phyloP scores from a whole-genome alignment of 805 yeast species.

The Kurtzmaniella cleridarum region DNA sequence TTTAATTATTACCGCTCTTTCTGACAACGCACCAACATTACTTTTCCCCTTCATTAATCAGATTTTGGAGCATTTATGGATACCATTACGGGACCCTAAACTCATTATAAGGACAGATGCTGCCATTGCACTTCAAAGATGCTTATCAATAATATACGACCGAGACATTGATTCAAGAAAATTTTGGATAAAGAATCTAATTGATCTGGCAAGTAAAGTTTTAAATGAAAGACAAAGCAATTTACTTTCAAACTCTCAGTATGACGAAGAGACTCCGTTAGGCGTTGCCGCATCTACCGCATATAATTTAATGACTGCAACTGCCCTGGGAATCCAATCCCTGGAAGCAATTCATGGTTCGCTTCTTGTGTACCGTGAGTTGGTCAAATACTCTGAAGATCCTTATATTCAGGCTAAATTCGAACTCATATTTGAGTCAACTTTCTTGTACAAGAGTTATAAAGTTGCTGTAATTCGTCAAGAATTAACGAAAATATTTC shows the following conservation, averaged over 20 bases:
- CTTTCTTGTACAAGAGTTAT: constrained; percentile 71
- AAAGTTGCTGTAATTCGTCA: constrained; percentile 70
- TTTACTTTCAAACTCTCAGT: constrained; percentile 2
- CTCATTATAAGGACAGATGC: constrained; percentile 74
- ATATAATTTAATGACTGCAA: constrained; percentile 16
- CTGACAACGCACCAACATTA: constrained; percentile 80
- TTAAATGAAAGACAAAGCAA: constrained; percentile 30
- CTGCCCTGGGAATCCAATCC: constrained; percentile 17
- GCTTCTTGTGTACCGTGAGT: constrained; percentile 72
- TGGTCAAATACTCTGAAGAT: constrained; percentile 63
- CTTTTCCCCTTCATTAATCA: constrained; percentile 73
- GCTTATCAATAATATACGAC: constrained; percentile 72
- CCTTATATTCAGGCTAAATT: constrained; percentile 65
- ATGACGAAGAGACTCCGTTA: constrained; percentile 6
- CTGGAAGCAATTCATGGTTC: constrained; percentile 84
- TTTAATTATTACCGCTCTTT: constrained; percentile 74
- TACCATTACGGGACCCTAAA: constrained; percentile 77
- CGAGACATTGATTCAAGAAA: constrained; percentile 68
- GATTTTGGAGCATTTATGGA: constrained; percentile 80
- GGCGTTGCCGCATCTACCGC: constrained; percentile 10
- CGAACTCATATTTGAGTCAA: constrained; percentile 70
- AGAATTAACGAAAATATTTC: constrained; percentile 80
- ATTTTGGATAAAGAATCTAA: constrained; percentile 69
- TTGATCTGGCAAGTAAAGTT: constrained; percentile 62
- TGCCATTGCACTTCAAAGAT: constrained; percentile 71